Evolutionary conservation across 352 stramenopile species (phyloP), one percentile per base, ranked within the genome.

Genomic region (Pelagophyceae sp.): DNA sequence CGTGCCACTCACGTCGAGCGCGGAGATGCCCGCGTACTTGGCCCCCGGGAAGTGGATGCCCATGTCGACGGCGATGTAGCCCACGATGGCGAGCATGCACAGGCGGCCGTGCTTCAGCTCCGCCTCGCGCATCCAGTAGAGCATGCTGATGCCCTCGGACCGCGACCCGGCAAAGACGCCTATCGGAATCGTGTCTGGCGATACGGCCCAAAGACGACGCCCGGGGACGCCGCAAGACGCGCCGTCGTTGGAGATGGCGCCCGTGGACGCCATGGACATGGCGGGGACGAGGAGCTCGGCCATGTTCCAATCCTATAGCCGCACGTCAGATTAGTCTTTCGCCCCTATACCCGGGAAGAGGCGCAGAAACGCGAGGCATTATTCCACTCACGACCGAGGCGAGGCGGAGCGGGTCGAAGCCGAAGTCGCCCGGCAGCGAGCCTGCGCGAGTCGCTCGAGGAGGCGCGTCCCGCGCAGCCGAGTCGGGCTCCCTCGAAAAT

Each of bases 121-220:
- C 64, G 87, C 81, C 79, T 91, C 87, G 72, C 87, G 79, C 85
- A 91, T 90, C 87, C 87, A 91, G 80, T 91, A 90, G 63, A 91
- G 77, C 51, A 85, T 90, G 19, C 79, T 70, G 64, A 90, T 81
- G 20, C 87, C 89, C 63, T 90, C 81, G 45, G 45, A 23, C 45
- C 45, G 45, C 45, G 45, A 11, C 11, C 45, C 45, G 11, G 11
- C 45, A 23, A 54, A 54, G 45, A 23, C 11, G 11, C 45, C 45
- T n/a, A n/a, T n/a, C n/a, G n/a, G n/a, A n/a, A n/a, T n/a, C n/a
- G n/a, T n/a, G n/a, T n/a, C n/a, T n/a, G n/a, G n/a, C n/a, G n/a
- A n/a, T n/a, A n/a, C n/a, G n/a, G n/a, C n/a, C n/a, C n/a, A n/a
- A n/a, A n/a, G n/a, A n/a, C n/a, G n/a, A n/a, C n/a, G n/a, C n/a